Conservation (phyloP, 352 stramenopile species). For the Phytophthora multivora region DNA sequence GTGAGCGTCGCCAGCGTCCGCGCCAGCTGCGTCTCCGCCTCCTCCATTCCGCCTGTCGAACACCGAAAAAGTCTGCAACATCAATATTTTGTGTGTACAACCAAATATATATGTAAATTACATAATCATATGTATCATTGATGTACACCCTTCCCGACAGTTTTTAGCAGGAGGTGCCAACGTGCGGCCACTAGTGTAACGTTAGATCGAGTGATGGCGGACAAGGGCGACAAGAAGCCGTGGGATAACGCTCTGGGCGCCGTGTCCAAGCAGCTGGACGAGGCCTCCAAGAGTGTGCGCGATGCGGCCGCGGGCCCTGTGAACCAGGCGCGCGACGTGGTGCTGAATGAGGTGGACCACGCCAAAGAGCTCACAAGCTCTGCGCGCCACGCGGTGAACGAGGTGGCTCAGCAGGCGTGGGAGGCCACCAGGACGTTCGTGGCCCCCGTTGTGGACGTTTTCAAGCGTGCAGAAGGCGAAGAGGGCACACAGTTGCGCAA, state of each 20-base stretch:
- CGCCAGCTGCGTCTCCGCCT: constrained; percentile 37
- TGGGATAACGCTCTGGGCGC: constrained; percentile 53
- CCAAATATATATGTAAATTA: no score
- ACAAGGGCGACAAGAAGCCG: constrained; percentile 65
- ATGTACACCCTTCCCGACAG: background rate
- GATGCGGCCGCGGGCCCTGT: constrained; percentile 41
- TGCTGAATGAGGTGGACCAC: constrained; percentile 48
- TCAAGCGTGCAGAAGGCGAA: constrained; percentile 60
- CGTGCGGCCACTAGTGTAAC: constrained; percentile 6
- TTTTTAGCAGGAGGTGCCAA: background rate
- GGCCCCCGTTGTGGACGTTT: constrained; percentile 62
- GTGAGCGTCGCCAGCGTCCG: constrained; percentile 42
- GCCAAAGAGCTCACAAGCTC: constrained; percentile 69
- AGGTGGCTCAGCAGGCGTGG: constrained; percentile 45
- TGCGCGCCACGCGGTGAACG: constrained; percentile 51
- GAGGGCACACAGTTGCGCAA: constrained; percentile 76
- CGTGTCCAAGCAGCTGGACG: constrained; percentile 56
- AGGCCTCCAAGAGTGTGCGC: constrained; percentile 53
- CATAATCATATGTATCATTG: background rate
- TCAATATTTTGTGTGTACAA: no score
- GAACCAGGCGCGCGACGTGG: constrained; percentile 49
- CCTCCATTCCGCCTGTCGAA: constrained; percentile 21
- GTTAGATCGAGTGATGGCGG: constrained; percentile 27
- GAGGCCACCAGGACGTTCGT: constrained; percentile 44
- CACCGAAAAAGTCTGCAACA: background rate